Percentiles rank a stretch among this genome's conserved stretches.
Evolutionary conservation across 2,329 filamentous ascomycete genomes (phyloP).

Genomic region (Sporothrix pallida): DNA sequence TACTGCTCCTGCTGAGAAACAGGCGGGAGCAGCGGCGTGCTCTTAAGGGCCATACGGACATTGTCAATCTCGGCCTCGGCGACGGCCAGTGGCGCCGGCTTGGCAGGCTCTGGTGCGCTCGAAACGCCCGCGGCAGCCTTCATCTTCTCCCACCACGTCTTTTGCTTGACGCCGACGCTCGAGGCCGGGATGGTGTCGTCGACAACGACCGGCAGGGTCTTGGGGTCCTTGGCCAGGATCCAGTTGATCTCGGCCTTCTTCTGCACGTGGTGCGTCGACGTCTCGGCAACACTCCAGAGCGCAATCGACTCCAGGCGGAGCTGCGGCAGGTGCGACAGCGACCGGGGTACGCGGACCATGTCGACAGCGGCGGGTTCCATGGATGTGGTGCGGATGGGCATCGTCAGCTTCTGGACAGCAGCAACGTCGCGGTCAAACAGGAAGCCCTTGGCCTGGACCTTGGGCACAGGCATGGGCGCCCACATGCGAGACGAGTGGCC

Average conservation of each 20-base stretch:
- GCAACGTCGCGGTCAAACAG: slow-evolving; percentile 36
- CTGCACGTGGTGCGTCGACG: slow-evolving; percentile 10
- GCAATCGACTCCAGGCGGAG: slow-evolving; percentile 40
- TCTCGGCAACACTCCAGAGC: slow-evolving; percentile 40
- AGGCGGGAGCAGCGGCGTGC: slow-evolving; percentile 27
- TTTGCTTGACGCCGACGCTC: slow-evolving; percentile 33
- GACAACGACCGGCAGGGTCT: slow-evolving; percentile 5
- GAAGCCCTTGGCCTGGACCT: slow-evolving; percentile 16
- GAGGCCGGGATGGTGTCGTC: slow-evolving; percentile 34
- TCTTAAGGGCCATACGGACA: slow-evolving; percentile 25
- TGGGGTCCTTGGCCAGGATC: slow-evolving; percentile 38
- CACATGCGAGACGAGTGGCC: slow-evolving; percentile 23
- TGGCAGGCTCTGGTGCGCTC: background rate
- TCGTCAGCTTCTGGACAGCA: slow-evolving; percentile 27
- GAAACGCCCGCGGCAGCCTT: slow-evolving; percentile 30
- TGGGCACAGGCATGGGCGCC: slow-evolving; percentile 29
- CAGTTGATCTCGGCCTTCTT: slow-evolving; percentile 40
- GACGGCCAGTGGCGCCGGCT: background rate
- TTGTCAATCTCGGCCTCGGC: slow-evolving; percentile 27
- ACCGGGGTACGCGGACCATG: slow-evolving; percentile 43
- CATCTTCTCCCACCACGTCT: slow-evolving; percentile 38
- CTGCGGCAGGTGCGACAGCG: slow-evolving; percentile 40
- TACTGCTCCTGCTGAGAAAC: slow-evolving; percentile 34
- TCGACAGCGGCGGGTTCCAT: slow-evolving; percentile 42
- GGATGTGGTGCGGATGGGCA: slow-evolving; percentile 36